Conservation (phyloP, 2,329 filamentous ascomycete species). For the Acrocalymma vagum region DNA sequence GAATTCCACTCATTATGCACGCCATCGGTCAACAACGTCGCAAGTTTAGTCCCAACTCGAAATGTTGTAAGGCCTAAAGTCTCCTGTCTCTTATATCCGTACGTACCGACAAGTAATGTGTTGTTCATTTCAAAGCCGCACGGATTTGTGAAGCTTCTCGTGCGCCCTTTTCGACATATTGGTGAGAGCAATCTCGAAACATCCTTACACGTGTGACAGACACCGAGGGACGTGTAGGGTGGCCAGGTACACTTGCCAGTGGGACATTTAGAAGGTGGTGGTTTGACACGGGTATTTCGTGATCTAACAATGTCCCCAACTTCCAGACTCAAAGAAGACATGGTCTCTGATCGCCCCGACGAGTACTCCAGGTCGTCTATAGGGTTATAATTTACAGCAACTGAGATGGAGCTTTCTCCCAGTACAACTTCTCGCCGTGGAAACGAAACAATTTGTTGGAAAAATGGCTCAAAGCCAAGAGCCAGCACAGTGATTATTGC, state of each 20-base stretch:
- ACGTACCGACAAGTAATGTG: constrained; percentile 13
- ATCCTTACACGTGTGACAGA: constrained; percentile 25
- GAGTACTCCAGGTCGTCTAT: background rate
- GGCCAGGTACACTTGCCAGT: constrained; percentile 25
- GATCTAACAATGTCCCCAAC: constrained; percentile 5
- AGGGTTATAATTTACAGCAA: constrained; percentile 4
- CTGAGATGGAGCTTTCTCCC: constrained; percentile 1
- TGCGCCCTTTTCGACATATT: constrained; percentile 11
- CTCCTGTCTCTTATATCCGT: no score
- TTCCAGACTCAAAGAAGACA: background rate
- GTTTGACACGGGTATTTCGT: background rate
- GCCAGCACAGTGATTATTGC: constrained; percentile 19
- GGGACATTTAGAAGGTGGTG: constrained; percentile 14
- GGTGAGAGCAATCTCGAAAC: constrained; percentile 13
- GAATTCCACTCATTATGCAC: constrained; percentile 21
- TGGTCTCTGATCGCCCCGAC: no score
- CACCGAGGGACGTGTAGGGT: constrained; percentile 19
- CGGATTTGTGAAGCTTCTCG: constrained; percentile 1
- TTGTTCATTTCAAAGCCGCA: constrained; percentile 22
- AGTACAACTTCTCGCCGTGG: background rate
- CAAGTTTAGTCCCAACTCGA: constrained; percentile 1
- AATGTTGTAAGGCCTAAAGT: no score
- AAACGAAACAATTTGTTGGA: constrained; percentile 25
- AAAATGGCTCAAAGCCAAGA: constrained; percentile 26
- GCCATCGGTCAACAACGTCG: constrained; percentile 11